Conservation (phyloP, 2,329 filamentous ascomycete genomes). For the Arachnopeziza araneosa region DNA sequence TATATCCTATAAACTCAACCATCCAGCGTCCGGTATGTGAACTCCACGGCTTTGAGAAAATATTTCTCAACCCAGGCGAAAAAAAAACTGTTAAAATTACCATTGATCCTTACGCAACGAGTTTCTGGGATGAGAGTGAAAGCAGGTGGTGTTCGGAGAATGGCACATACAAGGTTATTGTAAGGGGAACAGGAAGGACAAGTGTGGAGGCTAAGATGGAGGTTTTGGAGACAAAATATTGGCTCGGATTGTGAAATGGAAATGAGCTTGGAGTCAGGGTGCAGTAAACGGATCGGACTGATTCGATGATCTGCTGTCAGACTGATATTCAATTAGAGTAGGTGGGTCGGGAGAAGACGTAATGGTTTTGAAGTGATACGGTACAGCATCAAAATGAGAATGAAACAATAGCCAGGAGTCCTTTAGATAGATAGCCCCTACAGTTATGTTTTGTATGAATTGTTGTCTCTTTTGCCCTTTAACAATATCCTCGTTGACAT, state of each 20-base stretch:
- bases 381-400: no score
- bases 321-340: neutral
- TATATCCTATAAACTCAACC: slow-evolving; percentile 13
- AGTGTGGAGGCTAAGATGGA: slow-evolving; percentile 6
- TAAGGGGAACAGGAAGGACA: neutral
- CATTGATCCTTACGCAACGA: slow-evolving; percentile 34
- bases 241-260: neutral
- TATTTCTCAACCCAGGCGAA: slow-evolving; percentile 34
- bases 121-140: slow-evolving; percentile 37
- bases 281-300: neutral
- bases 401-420: no score
- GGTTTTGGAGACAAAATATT: slow-evolving; percentile 43
- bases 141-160: slow-evolving; percentile 24
- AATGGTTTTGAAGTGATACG: no score
- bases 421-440: no score
- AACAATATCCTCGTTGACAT: no score
- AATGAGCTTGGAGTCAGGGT: neutral
- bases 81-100: slow-evolving; percentile 28
- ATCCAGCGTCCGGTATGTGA: slow-evolving; percentile 36
- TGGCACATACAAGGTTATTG: slow-evolving; percentile 2
- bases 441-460: no score
- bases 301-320: neutral
- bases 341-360: no score
- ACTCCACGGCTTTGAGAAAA: slow-evolving; percentile 40
- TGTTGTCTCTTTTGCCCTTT: no score